Conservation (phyloP, 345 rosid genomes). For the Aegle marmelos region DNA sequence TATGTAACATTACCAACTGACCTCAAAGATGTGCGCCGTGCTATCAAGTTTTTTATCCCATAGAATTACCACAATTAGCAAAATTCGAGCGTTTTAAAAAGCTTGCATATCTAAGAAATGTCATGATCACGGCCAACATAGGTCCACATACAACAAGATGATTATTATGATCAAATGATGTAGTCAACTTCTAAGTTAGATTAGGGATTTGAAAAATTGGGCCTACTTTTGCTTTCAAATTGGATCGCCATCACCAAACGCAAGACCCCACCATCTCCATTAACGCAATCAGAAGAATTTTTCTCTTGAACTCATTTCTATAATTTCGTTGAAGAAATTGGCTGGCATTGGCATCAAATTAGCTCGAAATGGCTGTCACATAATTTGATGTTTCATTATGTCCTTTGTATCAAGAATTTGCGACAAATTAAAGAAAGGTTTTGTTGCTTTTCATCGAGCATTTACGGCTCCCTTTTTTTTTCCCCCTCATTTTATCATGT, state of each 20-base stretch:
- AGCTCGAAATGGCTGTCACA: neutral
- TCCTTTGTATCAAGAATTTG: neutral
- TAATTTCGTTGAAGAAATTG: neutral
- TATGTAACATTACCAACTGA: no score
- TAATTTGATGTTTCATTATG: neutral
- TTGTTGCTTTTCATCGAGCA: neutral
- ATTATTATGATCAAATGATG: constrained; percentile 18
- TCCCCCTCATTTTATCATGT: neutral
- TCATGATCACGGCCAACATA: neutral
- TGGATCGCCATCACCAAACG: neutral
- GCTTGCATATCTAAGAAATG: neutral
- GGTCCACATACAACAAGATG: neutral
- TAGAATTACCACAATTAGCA: neutral
- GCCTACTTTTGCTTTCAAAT: neutral
- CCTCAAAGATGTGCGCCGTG: no score
- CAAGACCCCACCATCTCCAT: neutral
- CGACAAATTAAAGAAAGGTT: neutral
- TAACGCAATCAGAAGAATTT: neutral
- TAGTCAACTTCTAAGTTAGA: constrained; percentile 18
- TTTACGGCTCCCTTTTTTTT: neutral
- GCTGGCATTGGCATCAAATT: neutral
- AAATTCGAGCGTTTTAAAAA: neutral
- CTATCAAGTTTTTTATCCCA: no score
- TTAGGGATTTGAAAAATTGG: neutral
- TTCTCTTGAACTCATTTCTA: neutral